A percentile compares a stretch with the other conserved stretches of the same genome.
Evolutionary conservation across 768 basidiomycete species (phyloP).

Genomic region (Xerocomellus dryophilus): DNA sequence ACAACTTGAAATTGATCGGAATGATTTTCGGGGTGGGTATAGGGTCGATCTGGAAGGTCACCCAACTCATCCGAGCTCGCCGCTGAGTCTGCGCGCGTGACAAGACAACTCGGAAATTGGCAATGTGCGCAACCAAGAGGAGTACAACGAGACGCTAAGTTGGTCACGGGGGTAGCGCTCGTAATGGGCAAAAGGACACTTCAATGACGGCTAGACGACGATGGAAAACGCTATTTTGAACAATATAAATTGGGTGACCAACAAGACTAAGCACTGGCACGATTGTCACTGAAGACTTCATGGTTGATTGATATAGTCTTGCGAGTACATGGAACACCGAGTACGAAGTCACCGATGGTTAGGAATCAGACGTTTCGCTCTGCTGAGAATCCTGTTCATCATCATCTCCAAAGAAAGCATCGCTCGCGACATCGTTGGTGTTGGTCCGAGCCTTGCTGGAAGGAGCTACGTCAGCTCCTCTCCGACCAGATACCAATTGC

Average conservation of each 20-base stretch:
- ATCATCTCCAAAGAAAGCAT: slow-evolving; percentile 32
- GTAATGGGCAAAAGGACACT: too few relatives aligned
- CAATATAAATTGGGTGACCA: not conserved
- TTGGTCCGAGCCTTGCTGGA: slow-evolving; percentile 2
- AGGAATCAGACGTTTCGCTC: slow-evolving; percentile 17
- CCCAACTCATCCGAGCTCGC: not conserved
- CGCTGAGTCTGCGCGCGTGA: too few relatives aligned
- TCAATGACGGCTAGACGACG: not conserved
- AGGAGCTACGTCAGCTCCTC: slow-evolving; percentile 1
- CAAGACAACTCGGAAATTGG: too few relatives aligned
- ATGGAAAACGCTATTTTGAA: not conserved
- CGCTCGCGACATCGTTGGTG: slow-evolving; percentile 16
- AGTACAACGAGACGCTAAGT: too few relatives aligned
- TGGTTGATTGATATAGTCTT: slow-evolving; percentile 48
- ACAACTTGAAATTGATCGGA: not conserved
- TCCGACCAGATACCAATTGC: not conserved
- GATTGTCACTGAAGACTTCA: not conserved
- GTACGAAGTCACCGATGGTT: not conserved
- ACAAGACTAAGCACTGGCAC: not conserved
- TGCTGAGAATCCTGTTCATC: slow-evolving; percentile 17
- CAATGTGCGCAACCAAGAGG: too few relatives aligned
- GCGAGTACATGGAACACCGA: slow-evolving; percentile 59
- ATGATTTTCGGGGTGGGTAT: not conserved
- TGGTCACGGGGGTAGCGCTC: too few relatives aligned
- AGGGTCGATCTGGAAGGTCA: not conserved